Evolutionary conservation across 2,329 filamentous ascomycete species (phyloP), one percentile per base, ranked within the genome.

Genomic region (Claviceps purpurea): DNA sequence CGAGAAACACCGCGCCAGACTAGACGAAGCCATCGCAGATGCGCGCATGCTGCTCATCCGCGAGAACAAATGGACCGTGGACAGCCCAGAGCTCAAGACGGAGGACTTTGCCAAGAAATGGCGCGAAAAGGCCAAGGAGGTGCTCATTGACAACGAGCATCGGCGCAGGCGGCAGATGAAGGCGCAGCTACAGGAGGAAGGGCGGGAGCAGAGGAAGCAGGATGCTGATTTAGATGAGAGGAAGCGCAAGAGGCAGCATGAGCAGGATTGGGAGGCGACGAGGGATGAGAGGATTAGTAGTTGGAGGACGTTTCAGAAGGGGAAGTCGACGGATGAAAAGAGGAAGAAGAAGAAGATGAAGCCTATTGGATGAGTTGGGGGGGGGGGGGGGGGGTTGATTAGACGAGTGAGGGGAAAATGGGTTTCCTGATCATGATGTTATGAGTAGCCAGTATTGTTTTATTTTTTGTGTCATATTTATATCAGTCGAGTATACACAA

Each of bases 121-220:
- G 93, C 82, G 87, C 59, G 82, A 90, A 66, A 97, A 96, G 79
- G 81, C 88, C 13, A 85, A 88, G 60, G 80, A 85, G 64, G 93
- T 98, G 45, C 79, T 98, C 58, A 82, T 96, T 61, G 93, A 98
- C 62, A 91, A 94, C 65, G 93, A 97, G 72, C 79, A 89, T 62
- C 79, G 93, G 50, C 77, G 89, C 51, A 77, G 87, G 55, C 79
- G 89, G 58, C 90, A 95, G 75, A 69, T 91, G 66, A 94, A 95
- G 73, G 93, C 87, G 42, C 87, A 93, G 74, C 85, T 98, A 84
- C 89, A 95, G 69, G 93, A 98, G 68, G 91, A 98, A 68, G 93
- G 93, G 6, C 77, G 93, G 51, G 85, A 93, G 73, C 84, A 94
- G 76, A 81, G 82, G 64, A 86, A 85, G 65, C 83, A 83, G 61